Evolutionary conservation across 305 asterid genomes (phyloP).

Genomic region (Fraxinus ornus): DNA sequence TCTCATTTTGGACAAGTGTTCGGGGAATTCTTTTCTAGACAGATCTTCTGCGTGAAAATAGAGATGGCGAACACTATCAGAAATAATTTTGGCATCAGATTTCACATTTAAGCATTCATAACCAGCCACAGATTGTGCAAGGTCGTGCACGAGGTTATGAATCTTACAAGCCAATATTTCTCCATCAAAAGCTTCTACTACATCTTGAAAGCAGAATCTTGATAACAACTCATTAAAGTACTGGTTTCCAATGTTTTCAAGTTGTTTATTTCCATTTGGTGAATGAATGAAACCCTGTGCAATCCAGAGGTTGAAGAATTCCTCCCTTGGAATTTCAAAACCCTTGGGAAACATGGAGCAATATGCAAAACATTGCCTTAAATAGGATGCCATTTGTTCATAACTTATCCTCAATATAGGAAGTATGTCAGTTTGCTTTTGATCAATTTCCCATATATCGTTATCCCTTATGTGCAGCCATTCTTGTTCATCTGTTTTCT

Average conservation of each 20-base stretch:
- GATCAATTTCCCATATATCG: conserved; percentile 50
- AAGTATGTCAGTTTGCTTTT: conserved; percentile 43
- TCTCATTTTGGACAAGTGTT: conserved; percentile 22
- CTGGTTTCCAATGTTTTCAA: conserved; percentile 42
- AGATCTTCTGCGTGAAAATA: conserved; percentile 35
- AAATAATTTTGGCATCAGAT: conserved; percentile 17
- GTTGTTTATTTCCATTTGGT: conserved; percentile 12
- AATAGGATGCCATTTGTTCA: conserved; percentile 43
- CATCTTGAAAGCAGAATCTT: conserved; percentile 54
- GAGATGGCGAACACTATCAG: conserved; percentile 39
- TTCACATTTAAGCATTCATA: conserved; percentile 35
- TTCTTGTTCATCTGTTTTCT: conserved; percentile 45
- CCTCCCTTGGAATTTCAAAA: conserved; percentile 45
- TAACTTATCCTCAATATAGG: conserved; percentile 50
- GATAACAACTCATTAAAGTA: conserved; percentile 45
- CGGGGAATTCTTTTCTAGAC: conserved; percentile 27
- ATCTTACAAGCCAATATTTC: conserved; percentile 49
- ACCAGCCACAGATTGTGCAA: conserved; percentile 49
- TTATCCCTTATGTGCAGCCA: conserved; percentile 44
- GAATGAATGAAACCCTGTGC: conserved; percentile 47
- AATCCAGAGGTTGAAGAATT: conserved; percentile 47
- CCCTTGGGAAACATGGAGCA: conserved; percentile 56
- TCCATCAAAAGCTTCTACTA: conserved; percentile 47
- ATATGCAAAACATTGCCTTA: conserved; percentile 60
- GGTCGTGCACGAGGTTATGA: conserved; percentile 54